These are phyloP conservation scores for Talaromyces verruculosus DNA, from an alignment of 2,329 filamentous ascomycete genomes.

Conservation along the genomic window DNA sequence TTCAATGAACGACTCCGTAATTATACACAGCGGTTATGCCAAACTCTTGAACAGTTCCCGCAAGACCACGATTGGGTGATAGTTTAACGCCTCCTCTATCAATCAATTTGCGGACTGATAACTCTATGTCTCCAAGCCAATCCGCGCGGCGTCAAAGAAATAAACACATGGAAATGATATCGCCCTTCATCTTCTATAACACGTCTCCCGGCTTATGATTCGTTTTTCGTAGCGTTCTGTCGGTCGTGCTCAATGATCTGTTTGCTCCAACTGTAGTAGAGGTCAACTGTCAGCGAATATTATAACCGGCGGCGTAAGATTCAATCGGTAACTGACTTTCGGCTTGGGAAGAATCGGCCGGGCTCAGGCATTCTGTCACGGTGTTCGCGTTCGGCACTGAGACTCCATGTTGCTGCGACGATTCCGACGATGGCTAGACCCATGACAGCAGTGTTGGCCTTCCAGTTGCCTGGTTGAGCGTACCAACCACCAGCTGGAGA, in stretches of 20 bases:
- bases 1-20: slow-evolving; percentile 47
- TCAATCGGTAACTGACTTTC: slow-evolving; percentile 62
- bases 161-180: slow-evolving; percentile 25
- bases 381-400: slow-evolving; percentile 71
- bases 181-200: slow-evolving; percentile 20
- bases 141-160: slow-evolving; percentile 23
- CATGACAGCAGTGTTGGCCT: slow-evolving; percentile 79
- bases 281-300: slow-evolving; percentile 21
- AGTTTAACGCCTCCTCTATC: slow-evolving; percentile 31
- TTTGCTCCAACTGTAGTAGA: slow-evolving; percentile 63
- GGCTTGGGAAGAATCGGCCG: slow-evolving; percentile 77
- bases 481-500: slow-evolving; percentile 98
- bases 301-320: slow-evolving; percentile 19
- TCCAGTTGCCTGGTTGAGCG: slow-evolving; percentile 91
- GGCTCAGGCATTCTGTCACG: slow-evolving; percentile 74
- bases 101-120: slow-evolving; percentile 35
- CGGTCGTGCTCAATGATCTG: slow-evolving; percentile 69
- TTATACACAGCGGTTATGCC: slow-evolving; percentile 45
- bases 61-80: slow-evolving; percentile 34
- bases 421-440: slow-evolving; percentile 67
- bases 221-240: slow-evolving; percentile 46
- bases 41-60: slow-evolving; percentile 41
- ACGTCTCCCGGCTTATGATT: slow-evolving; percentile 33
- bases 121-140: slow-evolving; percentile 40
- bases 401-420: slow-evolving; percentile 65